Base-by-base conservation (phyloP, 1,284 basidiomycete species). In the Xanthoconium separans region DNA sequence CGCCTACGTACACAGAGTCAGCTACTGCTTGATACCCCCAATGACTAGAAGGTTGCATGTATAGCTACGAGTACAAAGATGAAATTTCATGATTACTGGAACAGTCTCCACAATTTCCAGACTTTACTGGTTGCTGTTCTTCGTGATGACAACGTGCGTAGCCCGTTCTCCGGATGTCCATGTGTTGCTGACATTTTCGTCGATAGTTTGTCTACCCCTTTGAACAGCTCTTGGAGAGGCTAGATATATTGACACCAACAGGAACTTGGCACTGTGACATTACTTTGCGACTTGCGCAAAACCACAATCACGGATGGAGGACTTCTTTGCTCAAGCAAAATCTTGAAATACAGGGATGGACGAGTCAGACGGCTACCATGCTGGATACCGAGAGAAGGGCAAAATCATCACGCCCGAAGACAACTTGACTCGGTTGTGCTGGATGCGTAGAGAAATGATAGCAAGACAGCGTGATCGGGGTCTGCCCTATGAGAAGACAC, bases 271-370 rank as follows among this genome's bases (percentile, higher is more conserved):
- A 58, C 22, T 50, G 52, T 44, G 0, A 56, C 52, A 4, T 50
- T 58, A 41, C 57, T 55, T 4, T 55, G 46, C 46, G 56, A 12
- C 56, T 57, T 4, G 51, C 56, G 1, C 15, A 56, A 29, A 41
- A 41, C n/a, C n/a, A n/a, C n/a, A n/a, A n/a, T n/a, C n/a, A n/a
- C n/a, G n/a, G n/a, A n/a, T n/a, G n/a, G n/a, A n/a, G n/a, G n/a
- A 4, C 12, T n/a, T 46, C 40, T 15, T 31, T 59, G 3, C 16
- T 55, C 22, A 9, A 3, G 9, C 16, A 30, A 22, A 37, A 29
- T 3, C 22, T 8, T 5, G 15, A 4, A 8, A n/a, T 2, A 9
- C 37, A 47, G 3, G 29, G 36, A 30, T 51, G 53, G 48, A 48
- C 42, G 2, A 4, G 45, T 15, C 48, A 58, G n/a, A 44, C 27